Percentiles rank a stretch among this genome's conserved stretches.
phyloP scores from a whole-genome alignment of 1,139 yeast genomes.

The Dujonia santamariae region DNA sequence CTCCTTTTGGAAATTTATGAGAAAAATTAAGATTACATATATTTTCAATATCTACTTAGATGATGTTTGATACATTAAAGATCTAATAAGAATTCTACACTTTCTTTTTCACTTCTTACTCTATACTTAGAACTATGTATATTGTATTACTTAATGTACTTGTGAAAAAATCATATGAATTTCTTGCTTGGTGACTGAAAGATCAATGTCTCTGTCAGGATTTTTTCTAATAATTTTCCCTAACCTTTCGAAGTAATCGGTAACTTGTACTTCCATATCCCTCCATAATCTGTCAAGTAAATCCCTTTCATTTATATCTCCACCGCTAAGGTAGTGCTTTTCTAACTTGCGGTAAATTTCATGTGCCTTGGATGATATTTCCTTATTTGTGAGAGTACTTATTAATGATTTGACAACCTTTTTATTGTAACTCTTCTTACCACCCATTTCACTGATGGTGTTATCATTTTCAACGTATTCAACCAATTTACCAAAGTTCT shows the following conservation, averaged over 20 bases:
- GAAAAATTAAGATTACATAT: no score
- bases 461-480: conserved; percentile 68
- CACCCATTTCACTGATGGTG: conserved; percentile 46
- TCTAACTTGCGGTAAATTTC: conserved; percentile 57
- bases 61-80: no score
- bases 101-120: no score
- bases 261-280: conserved; percentile 36
- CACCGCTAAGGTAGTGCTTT: conserved; percentile 50
- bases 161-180: conserved; percentile 20
- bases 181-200: conserved; percentile 32
- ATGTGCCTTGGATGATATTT: conserved; percentile 53
- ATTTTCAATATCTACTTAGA: no score
- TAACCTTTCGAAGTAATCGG: conserved; percentile 36
- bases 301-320: conserved; percentile 45
- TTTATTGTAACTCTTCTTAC: conserved; percentile 62
- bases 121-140: not conserved
- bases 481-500: conserved; percentile 57
- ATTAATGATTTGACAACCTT: conserved; percentile 57
- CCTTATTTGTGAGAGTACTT: conserved; percentile 54
- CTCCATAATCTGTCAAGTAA: conserved; percentile 44
- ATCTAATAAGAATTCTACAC: no score
- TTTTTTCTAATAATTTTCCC: conserved; percentile 33
- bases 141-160: conserved; percentile 1
- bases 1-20: no score
- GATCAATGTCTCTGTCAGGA: conserved; percentile 41